Evolutionary conservation across 768 basidiomycete species (phyloP).

Genomic region (Boletus huronensis): DNA sequence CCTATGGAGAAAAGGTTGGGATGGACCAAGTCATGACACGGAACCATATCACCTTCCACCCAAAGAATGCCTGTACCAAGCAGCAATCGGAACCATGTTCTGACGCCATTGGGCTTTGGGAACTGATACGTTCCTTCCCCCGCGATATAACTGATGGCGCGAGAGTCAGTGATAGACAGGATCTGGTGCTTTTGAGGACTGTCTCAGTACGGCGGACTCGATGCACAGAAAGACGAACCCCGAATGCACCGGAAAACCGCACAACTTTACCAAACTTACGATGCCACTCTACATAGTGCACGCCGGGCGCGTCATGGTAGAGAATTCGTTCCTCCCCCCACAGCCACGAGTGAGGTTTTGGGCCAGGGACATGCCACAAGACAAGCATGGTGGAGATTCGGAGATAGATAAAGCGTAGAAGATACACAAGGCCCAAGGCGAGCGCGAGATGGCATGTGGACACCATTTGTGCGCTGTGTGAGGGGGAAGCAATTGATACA

Average conservation of each 20-base stretch:
- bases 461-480: conserved; percentile 6
- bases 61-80: conserved; percentile 64
- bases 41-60: conserved; percentile 49
- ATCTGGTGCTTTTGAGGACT: conserved; percentile 46
- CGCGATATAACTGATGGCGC: conserved; percentile 52
- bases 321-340: conserved; percentile 65
- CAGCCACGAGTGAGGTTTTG: conserved; percentile 43
- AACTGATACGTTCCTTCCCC: conserved; percentile 54
- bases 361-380: conserved; percentile 51
- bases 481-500: neutral
- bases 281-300: conserved; percentile 52
- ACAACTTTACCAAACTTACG: conserved; percentile 51
- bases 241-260: conserved; percentile 53
- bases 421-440: conserved; percentile 24
- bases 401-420: conserved; percentile 35
- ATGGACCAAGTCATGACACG: neutral
- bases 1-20: conserved; percentile 33
- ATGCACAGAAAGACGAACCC: conserved; percentile 35
- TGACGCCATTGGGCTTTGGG: conserved; percentile 60
- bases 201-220: conserved; percentile 8
- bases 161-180: conserved; percentile 53
- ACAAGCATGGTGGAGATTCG: conserved; percentile 31
- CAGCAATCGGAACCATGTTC: conserved; percentile 60
- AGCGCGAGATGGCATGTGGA: conserved; percentile 7
- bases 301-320: conserved; percentile 49